phyloP scores from a whole-genome alignment of 164 flowering plant species.

The Chimonanthus praecox region DNA sequence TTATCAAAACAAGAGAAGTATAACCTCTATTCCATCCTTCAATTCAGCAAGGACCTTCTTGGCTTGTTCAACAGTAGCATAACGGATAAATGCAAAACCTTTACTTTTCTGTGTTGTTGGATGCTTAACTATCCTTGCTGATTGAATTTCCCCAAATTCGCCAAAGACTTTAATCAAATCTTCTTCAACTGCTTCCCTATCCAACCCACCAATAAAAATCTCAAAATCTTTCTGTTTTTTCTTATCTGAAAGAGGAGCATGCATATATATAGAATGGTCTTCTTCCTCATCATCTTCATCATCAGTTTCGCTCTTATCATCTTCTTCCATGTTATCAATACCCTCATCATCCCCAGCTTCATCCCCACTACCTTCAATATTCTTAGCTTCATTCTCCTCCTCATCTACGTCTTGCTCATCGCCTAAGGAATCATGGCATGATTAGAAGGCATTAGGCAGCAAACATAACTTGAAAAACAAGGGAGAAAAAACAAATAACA shows the following conservation, averaged over 20 bases:
- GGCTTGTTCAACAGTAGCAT: slow-evolving; percentile 39
- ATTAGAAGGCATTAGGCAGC: not conserved
- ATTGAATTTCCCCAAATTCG: slow-evolving; percentile 32
- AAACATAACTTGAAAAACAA: not conserved
- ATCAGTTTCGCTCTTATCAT: slow-evolving; percentile 8
- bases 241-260: slow-evolving; percentile 20
- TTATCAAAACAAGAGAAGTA: not conserved
- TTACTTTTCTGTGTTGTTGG: slow-evolving; percentile 33
- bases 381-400: slow-evolving; percentile 5
- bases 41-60: slow-evolving; percentile 30
- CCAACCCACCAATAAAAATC: slow-evolving; percentile 39
- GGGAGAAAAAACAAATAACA: not conserved
- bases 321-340: slow-evolving; percentile 10
- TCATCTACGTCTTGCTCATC: not conserved
- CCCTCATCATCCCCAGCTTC: slow-evolving; percentile 9
- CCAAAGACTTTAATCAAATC: slow-evolving; percentile 35
- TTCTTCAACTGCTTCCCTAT: slow-evolving; percentile 33
- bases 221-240: slow-evolving; percentile 32
- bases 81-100: slow-evolving; percentile 43
- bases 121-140: slow-evolving; percentile 28
- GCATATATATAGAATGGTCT: slow-evolving; percentile 19
- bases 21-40: slow-evolving; percentile 40
- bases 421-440: not conserved
- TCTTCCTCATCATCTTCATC: slow-evolving; percentile 22
- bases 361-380: slow-evolving; percentile 9